Base-by-base conservation (phyloP, 2,329 filamentous ascomycete species). In the Falciphora oryzae region DNA sequence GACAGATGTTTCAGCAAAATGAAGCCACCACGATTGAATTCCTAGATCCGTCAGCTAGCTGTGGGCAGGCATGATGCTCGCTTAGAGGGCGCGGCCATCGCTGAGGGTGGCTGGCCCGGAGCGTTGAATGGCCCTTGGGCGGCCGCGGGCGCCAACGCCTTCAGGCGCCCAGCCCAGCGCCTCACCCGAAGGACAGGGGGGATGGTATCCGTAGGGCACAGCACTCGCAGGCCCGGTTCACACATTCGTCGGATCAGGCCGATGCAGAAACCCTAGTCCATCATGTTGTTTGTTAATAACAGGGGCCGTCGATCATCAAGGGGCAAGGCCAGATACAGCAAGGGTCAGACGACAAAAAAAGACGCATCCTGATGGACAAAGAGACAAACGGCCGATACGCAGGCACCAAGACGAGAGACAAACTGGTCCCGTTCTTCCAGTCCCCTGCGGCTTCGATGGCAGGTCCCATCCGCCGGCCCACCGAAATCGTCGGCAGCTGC, bases 21-120 rank as follows among this genome's bases (percentile, higher is more conserved):
- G 58, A 60, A 60, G 58, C 31, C 58, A 60, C 58, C 22, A 25
- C 58, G 58, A 60, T 18, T 35, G 28, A 31, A 60, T 60, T 60
- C 31, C 28, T 18, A n/a, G 22, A 31, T 22, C 31, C 58, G 13
- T 32, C 13, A 14, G 31, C 31, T n/a, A n/a, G 22, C 18, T 25
- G 22, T 11, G 44, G 44, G 44, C 22, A 32, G 7, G 44, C 44
- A 53, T 53, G 10, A 53, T 25, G 18, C 3, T n/a, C 44, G 44
- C 18, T 53, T 25, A n/a, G 44, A 11, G 44, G 44, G 2, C 44
- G 10, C 22, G 44, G 44, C 44, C 44, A 53, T 22, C 1, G 44
- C 44, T 53, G n/a, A n/a, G 22, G 44, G 44, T 53, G 44, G 22
- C 44, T 53, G 44, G n/a, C 44, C 44, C 44, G 44, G 44, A n/a